Percentiles rank a stretch among this genome's conserved stretches.
Evolutionary conservation across 192 early-diverging fungal species (phyloP).

Genomic region (Lunasporangiospora selenospora): DNA sequence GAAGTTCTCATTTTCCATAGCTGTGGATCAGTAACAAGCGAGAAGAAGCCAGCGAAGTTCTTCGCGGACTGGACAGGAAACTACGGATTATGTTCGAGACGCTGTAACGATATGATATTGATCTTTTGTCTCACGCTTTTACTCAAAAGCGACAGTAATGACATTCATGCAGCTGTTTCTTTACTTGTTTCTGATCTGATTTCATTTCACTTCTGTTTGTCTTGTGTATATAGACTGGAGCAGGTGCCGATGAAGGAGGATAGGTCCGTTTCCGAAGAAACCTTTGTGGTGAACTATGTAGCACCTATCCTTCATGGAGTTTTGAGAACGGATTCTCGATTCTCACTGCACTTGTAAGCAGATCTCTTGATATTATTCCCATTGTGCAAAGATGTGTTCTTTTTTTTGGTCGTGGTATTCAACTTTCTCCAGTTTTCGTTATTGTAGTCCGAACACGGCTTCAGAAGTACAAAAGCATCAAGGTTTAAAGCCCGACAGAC

Average conservation of each 20-base stretch:
- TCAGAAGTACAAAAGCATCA: slow-evolving; percentile 14
- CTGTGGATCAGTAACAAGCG: no score
- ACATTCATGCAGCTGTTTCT: no score
- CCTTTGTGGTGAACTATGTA: slow-evolving; percentile 24
- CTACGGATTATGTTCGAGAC: slow-evolving; percentile 18
- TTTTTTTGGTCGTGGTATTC: no score
- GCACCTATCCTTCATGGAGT: slow-evolving; percentile 10
- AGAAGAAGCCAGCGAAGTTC: no score
- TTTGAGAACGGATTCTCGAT: slow-evolving; percentile 1
- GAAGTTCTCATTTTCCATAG: no score
- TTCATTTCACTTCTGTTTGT: not conserved
- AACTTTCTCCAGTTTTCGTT: not conserved
- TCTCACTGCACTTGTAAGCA: slow-evolving; percentile 20
- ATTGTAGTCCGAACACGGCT: slow-evolving; percentile 15
- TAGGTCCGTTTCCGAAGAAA: slow-evolving; percentile 15
- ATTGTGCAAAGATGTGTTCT: not conserved
- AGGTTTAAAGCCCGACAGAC: slow-evolving; percentile 23
- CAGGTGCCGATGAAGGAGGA: slow-evolving; percentile 16
- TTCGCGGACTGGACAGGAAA: no score
- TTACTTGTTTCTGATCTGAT: not conserved
- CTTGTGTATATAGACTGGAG: slow-evolving; percentile 11
- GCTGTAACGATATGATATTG: slow-evolving; percentile 4
- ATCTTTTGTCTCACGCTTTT: not conserved
- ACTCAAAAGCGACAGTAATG: no score
- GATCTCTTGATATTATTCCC: slow-evolving; percentile 1